Evolutionary conservation across 2,329 filamentous ascomycete species (phyloP).

Genomic region (Botrytis pseudocinerea): DNA sequence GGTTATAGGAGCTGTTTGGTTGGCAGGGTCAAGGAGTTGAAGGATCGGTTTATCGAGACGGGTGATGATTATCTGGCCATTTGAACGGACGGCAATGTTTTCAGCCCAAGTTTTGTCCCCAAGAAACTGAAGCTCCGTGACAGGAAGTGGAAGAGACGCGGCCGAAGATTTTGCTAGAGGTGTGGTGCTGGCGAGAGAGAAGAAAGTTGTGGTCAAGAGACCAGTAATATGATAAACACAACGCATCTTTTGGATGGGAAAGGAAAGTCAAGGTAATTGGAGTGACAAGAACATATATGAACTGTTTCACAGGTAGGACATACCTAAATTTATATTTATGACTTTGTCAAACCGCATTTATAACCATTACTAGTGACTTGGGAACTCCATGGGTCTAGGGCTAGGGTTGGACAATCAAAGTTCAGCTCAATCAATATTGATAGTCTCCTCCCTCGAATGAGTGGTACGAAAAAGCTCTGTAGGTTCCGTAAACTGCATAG

Average conservation of each 20-base stretch:
- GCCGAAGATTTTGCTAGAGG: background rate
- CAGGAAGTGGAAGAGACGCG: slow-evolving; percentile 23
- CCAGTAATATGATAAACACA: background rate
- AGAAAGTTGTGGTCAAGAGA: background rate
- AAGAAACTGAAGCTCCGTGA: slow-evolving; percentile 24
- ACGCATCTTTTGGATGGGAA: background rate
- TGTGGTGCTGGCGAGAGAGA: background rate
- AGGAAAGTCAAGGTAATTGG: background rate
- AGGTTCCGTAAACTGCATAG: background rate
- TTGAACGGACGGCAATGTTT: slow-evolving; percentile 43
- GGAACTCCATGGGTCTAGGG: background rate
- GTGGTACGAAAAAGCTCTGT: no score
- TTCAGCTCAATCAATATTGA: background rate
- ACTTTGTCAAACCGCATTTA: background rate
- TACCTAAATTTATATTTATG: background rate
- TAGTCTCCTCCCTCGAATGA: background rate
- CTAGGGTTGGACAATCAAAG: background rate
- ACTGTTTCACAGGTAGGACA: background rate
- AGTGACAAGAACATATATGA: background rate
- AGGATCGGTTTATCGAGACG: slow-evolving; percentile 40
- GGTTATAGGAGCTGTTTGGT: slow-evolving; percentile 24
- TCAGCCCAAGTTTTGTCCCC: slow-evolving; percentile 34
- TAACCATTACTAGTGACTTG: background rate
- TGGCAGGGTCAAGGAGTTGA: slow-evolving; percentile 40
- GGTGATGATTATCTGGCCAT: slow-evolving; percentile 42